phyloP scores from a whole-genome alignment of 352 stramenopile genomes.

The Phytophthora uliginosa region DNA sequence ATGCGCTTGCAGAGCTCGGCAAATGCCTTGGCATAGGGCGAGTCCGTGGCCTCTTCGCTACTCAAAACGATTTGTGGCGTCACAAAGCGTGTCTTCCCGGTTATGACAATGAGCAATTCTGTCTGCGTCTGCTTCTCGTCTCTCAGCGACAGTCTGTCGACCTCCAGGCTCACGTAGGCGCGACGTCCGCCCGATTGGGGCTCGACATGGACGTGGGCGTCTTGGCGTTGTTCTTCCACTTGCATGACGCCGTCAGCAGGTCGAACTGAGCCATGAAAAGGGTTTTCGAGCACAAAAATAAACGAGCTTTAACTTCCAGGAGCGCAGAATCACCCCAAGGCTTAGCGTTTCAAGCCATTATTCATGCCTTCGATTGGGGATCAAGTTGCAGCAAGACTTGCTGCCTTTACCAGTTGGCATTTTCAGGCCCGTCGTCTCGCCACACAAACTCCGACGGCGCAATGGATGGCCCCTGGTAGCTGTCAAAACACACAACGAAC shows the following conservation, averaged over 20 bases:
- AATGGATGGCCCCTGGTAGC: no score
- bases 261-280: neutral
- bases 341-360: no score
- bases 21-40: constrained; percentile 25
- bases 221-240: constrained; percentile 16
- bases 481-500: neutral
- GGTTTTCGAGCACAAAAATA: no score
- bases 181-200: constrained; percentile 8
- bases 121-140: constrained; percentile 32
- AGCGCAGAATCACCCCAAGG: no score
- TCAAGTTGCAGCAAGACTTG: no score
- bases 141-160: neutral
- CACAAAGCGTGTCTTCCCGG: constrained; percentile 22
- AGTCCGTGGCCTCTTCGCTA: constrained; percentile 17
- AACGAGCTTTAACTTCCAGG: no score
- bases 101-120: constrained; percentile 1
- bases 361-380: no score
- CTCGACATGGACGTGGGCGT: neutral
- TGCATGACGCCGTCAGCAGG: constrained; percentile 9
- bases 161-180: constrained; percentile 14
- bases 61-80: constrained; percentile 25
- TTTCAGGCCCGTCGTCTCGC: no score
- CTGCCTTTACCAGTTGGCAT: no score
- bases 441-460: no score
- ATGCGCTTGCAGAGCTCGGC: constrained; percentile 24